Conservation (phyloP, 805 yeast genomes). For the Kluyveromyces dobzhanskii region DNA sequence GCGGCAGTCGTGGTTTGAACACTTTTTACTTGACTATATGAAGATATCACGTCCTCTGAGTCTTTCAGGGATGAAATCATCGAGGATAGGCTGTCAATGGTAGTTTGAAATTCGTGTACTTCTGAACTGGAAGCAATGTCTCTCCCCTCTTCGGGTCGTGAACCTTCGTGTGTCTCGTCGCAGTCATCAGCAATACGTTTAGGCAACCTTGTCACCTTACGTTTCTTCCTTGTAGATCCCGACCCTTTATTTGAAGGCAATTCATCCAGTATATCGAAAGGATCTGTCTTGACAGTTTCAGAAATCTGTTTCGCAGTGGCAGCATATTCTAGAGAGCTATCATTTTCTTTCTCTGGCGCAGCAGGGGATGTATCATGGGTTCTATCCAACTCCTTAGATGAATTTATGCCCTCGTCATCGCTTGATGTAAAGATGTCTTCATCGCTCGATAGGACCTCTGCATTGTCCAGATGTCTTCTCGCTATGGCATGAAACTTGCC, state of each 20-base stretch:
- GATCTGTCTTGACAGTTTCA: conserved; percentile 6
- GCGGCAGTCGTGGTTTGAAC: not conserved
- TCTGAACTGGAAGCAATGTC: not conserved
- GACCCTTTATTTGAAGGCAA: conserved; percentile 7
- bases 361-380: conserved; percentile 1
- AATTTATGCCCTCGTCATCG: not conserved
- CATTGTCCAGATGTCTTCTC: not conserved
- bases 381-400: not conserved
- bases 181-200: not conserved
- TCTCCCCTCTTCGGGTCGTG: conserved; percentile 2
- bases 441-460: not conserved
- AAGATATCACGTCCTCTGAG: conserved; percentile 7
- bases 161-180: not conserved
- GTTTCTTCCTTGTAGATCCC: conserved; percentile 8
- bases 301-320: too few species aligned
- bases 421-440: not conserved
- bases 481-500: not conserved
- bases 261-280: conserved; percentile 20
- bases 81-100: conserved; percentile 6
- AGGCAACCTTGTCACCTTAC: conserved; percentile 7
- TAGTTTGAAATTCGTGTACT: conserved; percentile 6
- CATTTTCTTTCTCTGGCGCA: not conserved
- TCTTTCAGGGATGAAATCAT: conserved; percentile 5
- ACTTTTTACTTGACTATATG: not conserved
- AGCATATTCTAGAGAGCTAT: too few species aligned